Conservation (phyloP, 2,329 filamentous ascomycete genomes). For the Tolypocladium paradoxum region DNA sequence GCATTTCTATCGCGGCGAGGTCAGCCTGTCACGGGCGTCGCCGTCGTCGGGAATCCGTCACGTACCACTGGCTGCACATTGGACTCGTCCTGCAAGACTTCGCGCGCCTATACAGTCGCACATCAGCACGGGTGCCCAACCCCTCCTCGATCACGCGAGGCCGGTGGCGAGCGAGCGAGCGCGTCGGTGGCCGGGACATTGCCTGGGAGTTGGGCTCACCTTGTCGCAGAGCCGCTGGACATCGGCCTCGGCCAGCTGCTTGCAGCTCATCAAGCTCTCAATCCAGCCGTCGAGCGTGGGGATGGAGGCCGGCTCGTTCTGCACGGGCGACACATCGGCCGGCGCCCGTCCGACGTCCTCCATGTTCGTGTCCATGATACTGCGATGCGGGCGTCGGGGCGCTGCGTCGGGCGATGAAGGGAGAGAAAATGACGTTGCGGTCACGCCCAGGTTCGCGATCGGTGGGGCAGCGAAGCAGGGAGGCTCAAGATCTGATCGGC, state of each 20-base stretch:
- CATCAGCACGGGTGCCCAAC: constrained; percentile 8
- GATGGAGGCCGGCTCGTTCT: constrained; percentile 75
- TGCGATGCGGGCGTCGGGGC: constrained; percentile 8
- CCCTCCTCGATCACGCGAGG: constrained; percentile 16
- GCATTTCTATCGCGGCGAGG: constrained; percentile 59
- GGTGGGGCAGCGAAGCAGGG: constrained; percentile 7
- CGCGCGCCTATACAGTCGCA: constrained; percentile 56
- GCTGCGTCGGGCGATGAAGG: constrained; percentile 8
- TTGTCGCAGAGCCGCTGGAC: constrained; percentile 97
- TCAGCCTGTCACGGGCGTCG: background rate
- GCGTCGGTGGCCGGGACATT: background rate
- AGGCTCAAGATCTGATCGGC: background rate
- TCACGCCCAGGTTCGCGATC: constrained; percentile 9
- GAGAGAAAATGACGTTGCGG: constrained; percentile 20
- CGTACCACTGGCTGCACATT: constrained; percentile 97
- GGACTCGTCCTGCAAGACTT: constrained; percentile 93
- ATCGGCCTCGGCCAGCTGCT: constrained; percentile 89
- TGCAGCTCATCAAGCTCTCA: constrained; percentile 95
- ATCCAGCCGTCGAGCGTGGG: constrained; percentile 96
- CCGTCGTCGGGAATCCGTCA: constrained; percentile 8
- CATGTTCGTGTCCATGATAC: constrained; percentile 91
- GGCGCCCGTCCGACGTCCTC: constrained; percentile 89
- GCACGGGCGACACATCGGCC: constrained; percentile 62
- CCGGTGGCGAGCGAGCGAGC: background rate
- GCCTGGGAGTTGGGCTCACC: constrained; percentile 39